A percentile compares a stretch with the other conserved stretches of the same genome.
Conservation (phyloP, 2,329 filamentous ascomycete species). For the Lasiodiplodia sp. region DNA sequence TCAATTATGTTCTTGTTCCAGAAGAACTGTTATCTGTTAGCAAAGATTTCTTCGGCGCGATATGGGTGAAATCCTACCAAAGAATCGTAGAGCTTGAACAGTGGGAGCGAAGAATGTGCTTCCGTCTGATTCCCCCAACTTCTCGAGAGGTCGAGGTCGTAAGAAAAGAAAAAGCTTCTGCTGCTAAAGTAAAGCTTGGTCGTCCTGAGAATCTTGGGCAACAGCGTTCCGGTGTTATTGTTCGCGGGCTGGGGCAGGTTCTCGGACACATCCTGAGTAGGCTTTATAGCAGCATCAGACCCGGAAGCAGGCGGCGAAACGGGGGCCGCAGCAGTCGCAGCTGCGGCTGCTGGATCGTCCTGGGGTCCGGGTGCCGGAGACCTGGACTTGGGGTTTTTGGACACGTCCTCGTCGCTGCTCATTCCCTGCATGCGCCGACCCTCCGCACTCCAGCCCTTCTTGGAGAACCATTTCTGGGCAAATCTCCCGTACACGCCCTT, state of each 20-base stretch:
- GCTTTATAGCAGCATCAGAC: constrained; percentile 16
- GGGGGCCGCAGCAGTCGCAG: constrained; percentile 3
- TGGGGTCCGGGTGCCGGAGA: constrained; percentile 20
- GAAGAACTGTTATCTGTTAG: constrained; percentile 66
- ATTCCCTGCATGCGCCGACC: constrained; percentile 74
- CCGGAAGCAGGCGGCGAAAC: constrained; percentile 20
- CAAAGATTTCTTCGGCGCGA: not conserved
- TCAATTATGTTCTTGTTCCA: constrained; percentile 84
- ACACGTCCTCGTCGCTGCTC: constrained; percentile 60
- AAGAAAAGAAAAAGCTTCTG: constrained; percentile 91
- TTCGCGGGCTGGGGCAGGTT: constrained; percentile 16
- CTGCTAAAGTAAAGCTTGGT: constrained; percentile 84
- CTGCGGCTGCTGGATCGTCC: constrained; percentile 8
- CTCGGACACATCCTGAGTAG: constrained; percentile 1
- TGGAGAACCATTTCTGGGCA: constrained; percentile 89
- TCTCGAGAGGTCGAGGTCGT: constrained; percentile 90
- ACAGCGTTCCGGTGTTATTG: constrained; percentile 52
- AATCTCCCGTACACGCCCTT: constrained; percentile 88
- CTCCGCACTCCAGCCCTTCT: constrained; percentile 78
- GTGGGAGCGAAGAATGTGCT: constrained; percentile 59
- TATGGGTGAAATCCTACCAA: constrained; percentile 43
- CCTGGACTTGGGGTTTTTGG: not conserved
- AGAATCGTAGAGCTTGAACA: constrained; percentile 76
- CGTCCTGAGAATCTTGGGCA: constrained; percentile 85
- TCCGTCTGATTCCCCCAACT: constrained; percentile 56